Evolutionary conservation across 2,329 filamentous ascomycete genomes (phyloP).

Genomic region (Epichloe elymi): DNA sequence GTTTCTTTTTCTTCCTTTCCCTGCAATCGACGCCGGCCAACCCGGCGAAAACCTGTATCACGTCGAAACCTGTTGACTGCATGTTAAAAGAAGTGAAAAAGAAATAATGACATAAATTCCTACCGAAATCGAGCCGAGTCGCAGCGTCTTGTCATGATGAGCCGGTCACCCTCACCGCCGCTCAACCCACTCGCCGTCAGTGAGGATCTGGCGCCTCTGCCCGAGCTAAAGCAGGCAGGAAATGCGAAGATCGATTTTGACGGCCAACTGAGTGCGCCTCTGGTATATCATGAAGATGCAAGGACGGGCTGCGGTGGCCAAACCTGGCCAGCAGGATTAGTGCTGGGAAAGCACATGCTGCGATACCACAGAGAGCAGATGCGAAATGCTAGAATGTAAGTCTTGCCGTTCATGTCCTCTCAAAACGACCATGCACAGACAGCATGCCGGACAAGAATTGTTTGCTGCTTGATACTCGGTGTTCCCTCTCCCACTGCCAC

Average conservation of each 20-base stretch:
- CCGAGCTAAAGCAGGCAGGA: slow-evolving; percentile 41
- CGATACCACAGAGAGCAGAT: slow-evolving; percentile 54
- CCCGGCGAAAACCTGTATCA: neutral
- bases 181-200: slow-evolving; percentile 38
- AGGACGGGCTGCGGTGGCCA: slow-evolving; percentile 82
- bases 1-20: neutral
- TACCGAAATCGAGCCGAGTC: neutral
- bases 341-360: slow-evolving; percentile 76
- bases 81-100: slow-evolving; percentile 11
- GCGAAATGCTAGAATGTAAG: slow-evolving; percentile 58
- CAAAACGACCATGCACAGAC: too few species aligned
- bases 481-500: too few species aligned
- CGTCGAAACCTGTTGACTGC: slow-evolving; percentile 13
- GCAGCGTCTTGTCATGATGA: slow-evolving; percentile 8
- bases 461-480: too few species aligned
- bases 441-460: too few species aligned
- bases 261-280: slow-evolving; percentile 54
- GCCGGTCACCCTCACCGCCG: slow-evolving; percentile 31
- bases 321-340: slow-evolving; percentile 87
- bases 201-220: slow-evolving; percentile 45
- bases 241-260: slow-evolving; percentile 51
- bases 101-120: neutral
- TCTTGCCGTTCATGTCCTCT: slow-evolving; percentile 11
- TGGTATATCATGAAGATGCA: slow-evolving; percentile 75
- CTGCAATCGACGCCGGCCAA: neutral